Evolutionary conservation across 768 basidiomycete genomes (phyloP).

Genomic region (Pisolithus microcarpus): DNA sequence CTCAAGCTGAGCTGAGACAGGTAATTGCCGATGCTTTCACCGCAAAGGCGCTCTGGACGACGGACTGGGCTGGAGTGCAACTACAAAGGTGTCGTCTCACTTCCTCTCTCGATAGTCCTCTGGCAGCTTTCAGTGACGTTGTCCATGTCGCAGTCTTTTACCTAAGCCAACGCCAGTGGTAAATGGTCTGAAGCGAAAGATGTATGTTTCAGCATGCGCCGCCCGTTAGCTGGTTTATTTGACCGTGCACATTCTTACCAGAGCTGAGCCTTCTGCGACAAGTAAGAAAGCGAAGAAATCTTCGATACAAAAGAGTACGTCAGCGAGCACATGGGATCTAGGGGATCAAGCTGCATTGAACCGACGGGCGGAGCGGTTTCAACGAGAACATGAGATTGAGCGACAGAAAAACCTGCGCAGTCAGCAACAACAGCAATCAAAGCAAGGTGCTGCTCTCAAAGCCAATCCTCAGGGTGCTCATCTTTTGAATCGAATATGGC

Average conservation of each 20-base stretch:
- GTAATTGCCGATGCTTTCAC: constrained; percentile 92
- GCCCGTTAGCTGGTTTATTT: background rate
- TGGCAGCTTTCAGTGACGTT: constrained; percentile 17
- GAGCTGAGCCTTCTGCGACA: constrained; percentile 37
- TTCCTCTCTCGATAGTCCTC: background rate
- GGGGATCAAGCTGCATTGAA: constrained; percentile 65
- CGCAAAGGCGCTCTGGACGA: constrained; percentile 81
- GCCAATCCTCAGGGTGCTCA: constrained; percentile 45
- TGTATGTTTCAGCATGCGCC: constrained; percentile 33
- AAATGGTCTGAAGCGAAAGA: constrained; percentile 61
- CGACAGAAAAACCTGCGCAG: constrained; percentile 47
- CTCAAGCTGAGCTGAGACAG: constrained; percentile 91
- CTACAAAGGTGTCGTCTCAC: constrained; percentile 59
- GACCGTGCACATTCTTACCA: constrained; percentile 12
- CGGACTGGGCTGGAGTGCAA: constrained; percentile 86
- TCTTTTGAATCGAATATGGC: constrained; percentile 41
- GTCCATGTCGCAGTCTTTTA: constrained; percentile 38
- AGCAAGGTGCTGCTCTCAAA: constrained; percentile 27
- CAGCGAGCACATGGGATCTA: constrained; percentile 38
- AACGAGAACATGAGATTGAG: constrained; percentile 84
- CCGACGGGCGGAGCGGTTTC: constrained; percentile 82
- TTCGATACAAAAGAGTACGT: constrained; percentile 33
- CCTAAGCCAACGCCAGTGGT: constrained; percentile 51
- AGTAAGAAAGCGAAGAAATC: constrained; percentile 58
- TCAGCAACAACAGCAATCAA: constrained; percentile 26